Percentiles rank a stretch among this genome's conserved stretches.
These are phyloP conservation scores for Globisporangium parvum DNA, from an alignment of 352 stramenopile species.

Conservation along the genomic window DNA sequence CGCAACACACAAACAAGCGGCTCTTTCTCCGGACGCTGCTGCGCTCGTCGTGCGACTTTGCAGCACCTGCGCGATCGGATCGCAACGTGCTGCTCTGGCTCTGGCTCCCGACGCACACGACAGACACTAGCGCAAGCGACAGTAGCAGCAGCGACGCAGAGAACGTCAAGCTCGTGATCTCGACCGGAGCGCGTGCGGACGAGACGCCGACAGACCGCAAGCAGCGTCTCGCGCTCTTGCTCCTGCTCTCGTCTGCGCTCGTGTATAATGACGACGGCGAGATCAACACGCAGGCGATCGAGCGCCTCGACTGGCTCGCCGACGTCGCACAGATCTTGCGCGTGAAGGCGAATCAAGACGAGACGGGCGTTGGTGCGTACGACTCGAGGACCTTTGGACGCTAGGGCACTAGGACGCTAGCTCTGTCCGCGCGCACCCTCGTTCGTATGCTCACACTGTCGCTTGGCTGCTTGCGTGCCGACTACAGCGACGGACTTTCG, in stretches of 20 bases:
- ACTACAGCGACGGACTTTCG: conserved; percentile 32
- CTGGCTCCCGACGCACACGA: conserved; percentile 15
- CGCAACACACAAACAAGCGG: conserved; percentile 28
- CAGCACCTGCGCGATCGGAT: background rate
- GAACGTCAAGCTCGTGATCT: conserved; percentile 21
- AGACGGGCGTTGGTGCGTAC: conserved; percentile 37
- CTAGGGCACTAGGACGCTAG: conserved; percentile 1
- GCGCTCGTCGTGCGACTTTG: conserved; percentile 20
- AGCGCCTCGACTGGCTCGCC: conserved; percentile 41
- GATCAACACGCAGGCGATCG: conserved; percentile 34
- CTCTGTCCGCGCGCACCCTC: background rate
- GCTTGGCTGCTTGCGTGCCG: conserved; percentile 1
- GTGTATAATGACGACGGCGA: conserved; percentile 58
- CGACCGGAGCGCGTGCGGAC: conserved; percentile 13
- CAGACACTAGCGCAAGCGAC: background rate
- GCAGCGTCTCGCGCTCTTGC: conserved; percentile 27
- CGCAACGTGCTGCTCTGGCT: conserved; percentile 42
- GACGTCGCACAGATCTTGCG: conserved; percentile 30
- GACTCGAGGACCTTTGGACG: background rate
- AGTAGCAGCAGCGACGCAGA: background rate
- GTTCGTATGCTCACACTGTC: background rate
- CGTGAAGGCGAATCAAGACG: conserved; percentile 54
- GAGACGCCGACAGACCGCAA: conserved; percentile 9
- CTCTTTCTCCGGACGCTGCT: conserved; percentile 47
- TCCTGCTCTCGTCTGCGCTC: conserved; percentile 54